phyloP scores from a whole-genome alignment of 2,329 filamentous ascomycete genomes.

The Rhynchosporium secalis region DNA sequence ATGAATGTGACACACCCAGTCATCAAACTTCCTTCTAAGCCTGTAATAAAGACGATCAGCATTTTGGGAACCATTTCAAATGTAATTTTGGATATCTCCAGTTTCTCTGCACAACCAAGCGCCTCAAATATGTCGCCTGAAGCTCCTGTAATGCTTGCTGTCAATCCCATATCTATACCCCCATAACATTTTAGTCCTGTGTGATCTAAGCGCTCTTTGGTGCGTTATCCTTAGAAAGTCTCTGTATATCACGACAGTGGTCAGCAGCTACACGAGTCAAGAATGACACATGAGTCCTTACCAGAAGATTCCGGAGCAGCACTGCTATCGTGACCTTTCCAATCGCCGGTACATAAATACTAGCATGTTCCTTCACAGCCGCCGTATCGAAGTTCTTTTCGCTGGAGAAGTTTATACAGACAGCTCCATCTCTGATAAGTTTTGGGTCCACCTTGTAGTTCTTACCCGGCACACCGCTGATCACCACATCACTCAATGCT shows the following conservation, averaged over 20 bases:
- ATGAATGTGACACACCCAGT: too few relatives aligned
- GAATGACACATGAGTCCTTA: conserved; percentile 6
- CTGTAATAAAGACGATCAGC: too few relatives aligned
- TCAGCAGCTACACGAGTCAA: background rate
- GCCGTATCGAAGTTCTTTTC: conserved; percentile 87
- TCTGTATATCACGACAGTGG: background rate
- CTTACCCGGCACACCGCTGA: conserved; percentile 86
- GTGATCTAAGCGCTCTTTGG: background rate
- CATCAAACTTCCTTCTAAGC: too few relatives aligned
- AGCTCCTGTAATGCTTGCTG: background rate
- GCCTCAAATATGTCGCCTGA: background rate
- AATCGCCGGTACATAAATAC: conserved; percentile 94
- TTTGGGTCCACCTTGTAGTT: conserved; percentile 86
- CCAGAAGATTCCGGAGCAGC: conserved; percentile 79
- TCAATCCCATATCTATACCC: too few relatives aligned
- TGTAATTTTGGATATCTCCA: conserved; percentile 1
- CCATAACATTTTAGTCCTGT: background rate
- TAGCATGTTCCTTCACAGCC: conserved; percentile 90
- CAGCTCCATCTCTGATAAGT: conserved; percentile 81
- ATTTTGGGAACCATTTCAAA: background rate
- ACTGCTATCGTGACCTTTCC: conserved; percentile 97
- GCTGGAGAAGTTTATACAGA: conserved; percentile 99
- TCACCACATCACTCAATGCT: conserved; percentile 88
- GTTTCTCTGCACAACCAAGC: background rate
- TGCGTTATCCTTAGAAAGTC: conserved; percentile 7